These are phyloP conservation scores for Fusarium napiforme DNA, from an alignment of 2,329 filamentous ascomycete genomes.

Conservation along the genomic window DNA sequence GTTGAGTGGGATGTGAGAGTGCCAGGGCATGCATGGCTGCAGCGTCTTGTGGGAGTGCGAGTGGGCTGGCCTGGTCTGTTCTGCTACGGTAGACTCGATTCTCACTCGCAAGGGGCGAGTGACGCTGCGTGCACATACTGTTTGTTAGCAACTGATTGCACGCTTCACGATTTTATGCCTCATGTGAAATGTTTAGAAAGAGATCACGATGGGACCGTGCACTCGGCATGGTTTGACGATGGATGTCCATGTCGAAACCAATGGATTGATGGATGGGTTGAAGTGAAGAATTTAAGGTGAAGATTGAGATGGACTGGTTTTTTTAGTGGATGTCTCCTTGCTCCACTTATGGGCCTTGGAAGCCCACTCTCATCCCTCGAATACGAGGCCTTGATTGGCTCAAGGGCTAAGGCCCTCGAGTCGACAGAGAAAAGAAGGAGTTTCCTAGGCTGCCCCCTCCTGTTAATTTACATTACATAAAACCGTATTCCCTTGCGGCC, in stretches of 20 bases:
- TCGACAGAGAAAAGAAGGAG: slow-evolving; percentile 37
- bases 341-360: slow-evolving; percentile 21
- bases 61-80: slow-evolving; percentile 22
- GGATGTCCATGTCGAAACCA: background rate
- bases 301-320: slow-evolving; percentile 38
- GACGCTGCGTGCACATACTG: background rate
- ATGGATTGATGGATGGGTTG: background rate
- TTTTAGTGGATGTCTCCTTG: slow-evolving; percentile 36
- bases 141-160: background rate
- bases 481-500: slow-evolving; percentile 45
- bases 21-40: slow-evolving; percentile 31
- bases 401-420: slow-evolving; percentile 31
- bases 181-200: slow-evolving; percentile 15
- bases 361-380: slow-evolving; percentile 4
- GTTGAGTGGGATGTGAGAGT: slow-evolving; percentile 33
- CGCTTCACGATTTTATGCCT: slow-evolving; percentile 22
- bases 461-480: slow-evolving; percentile 55
- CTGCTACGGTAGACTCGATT: background rate
- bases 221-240: background rate
- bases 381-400: slow-evolving; percentile 32
- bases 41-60: slow-evolving; percentile 23
- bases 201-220: slow-evolving; percentile 27
- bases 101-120: background rate
- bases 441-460: slow-evolving; percentile 43
- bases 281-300: slow-evolving; percentile 31